phyloP scores from a whole-genome alignment of 129 eudicot genomes.

The Flaveria sonorensis region DNA sequence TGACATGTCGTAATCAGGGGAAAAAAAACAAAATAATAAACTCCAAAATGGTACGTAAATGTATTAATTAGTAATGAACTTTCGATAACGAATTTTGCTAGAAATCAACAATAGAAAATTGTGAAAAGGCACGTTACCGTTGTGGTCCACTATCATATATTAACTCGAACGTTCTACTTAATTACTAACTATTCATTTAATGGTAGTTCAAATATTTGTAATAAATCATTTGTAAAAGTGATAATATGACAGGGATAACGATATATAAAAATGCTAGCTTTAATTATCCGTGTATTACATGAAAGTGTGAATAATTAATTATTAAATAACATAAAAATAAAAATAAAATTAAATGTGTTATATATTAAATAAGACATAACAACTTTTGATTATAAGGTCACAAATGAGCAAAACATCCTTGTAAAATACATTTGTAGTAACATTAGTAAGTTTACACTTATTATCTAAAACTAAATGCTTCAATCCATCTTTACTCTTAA shows the following conservation, averaged over 20 bases:
- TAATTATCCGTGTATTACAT: too few species aligned
- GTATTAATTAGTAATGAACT: not conserved
- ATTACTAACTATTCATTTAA: not conserved
- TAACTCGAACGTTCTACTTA: not conserved
- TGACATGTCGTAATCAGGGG: not conserved
- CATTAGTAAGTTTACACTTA: too few species aligned
- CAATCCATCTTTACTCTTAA: too few species aligned
- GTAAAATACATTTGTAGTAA: too few species aligned
- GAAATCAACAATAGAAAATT: not conserved
- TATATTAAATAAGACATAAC: too few species aligned
- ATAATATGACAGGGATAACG: not conserved
- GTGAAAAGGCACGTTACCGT: not conserved
- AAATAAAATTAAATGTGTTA: too few species aligned
- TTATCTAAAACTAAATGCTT: too few species aligned
- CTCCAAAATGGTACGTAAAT: slow-evolving; percentile 18
- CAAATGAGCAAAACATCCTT: too few species aligned
- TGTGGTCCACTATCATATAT: not conserved
- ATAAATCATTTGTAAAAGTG: not conserved
- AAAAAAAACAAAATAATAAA: slow-evolving; percentile 3
- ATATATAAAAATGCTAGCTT: not conserved
- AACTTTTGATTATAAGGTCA: too few species aligned
- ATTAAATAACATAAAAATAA: too few species aligned
- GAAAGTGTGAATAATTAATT: too few species aligned
- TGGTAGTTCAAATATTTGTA: not conserved
- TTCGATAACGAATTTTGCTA: not conserved